Conservation (phyloP, 176 grass and related monocot species). For the Canna indica region DNA sequence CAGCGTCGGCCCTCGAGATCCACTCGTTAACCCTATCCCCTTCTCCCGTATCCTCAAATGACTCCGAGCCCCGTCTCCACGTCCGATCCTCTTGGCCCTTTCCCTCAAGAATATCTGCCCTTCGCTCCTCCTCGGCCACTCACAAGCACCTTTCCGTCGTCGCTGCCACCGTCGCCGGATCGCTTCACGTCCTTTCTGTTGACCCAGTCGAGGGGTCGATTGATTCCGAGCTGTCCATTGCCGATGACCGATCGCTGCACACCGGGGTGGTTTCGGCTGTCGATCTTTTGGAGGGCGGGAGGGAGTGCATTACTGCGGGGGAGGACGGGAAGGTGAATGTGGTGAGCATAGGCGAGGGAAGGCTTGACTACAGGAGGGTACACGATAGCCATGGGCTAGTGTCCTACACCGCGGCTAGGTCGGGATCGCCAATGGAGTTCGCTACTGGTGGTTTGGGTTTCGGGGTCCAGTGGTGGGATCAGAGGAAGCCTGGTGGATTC, state of each 20-base stretch:
- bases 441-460: constrained; percentile 51
- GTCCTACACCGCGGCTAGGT: constrained; percentile 42
- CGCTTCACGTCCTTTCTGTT: constrained; percentile 40
- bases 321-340: constrained; percentile 54
- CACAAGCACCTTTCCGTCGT: constrained; percentile 28
- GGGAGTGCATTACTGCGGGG: constrained; percentile 48
- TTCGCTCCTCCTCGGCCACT: constrained; percentile 37
- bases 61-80: not conserved
- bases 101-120: constrained; percentile 42
- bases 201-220: constrained; percentile 30
- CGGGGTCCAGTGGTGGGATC: constrained; percentile 67
- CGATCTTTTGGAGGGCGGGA: constrained; percentile 32
- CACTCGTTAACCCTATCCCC: constrained; percentile 22
- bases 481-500: constrained; percentile 41
- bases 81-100: constrained; percentile 34
- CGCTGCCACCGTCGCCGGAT: constrained; percentile 29
- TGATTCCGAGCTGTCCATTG: constrained; percentile 26
- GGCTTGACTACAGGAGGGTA: constrained; percentile 37
- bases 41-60: constrained; percentile 9
- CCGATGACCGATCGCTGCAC: constrained; percentile 40
- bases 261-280: constrained; percentile 42
- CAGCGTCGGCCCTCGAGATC: constrained; percentile 21
- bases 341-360: constrained; percentile 32
- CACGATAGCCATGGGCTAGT: constrained; percentile 51
- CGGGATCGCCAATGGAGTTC: constrained; percentile 51